Conservation (phyloP, 345 rosid genomes). For the Theobroma cacao region DNA sequence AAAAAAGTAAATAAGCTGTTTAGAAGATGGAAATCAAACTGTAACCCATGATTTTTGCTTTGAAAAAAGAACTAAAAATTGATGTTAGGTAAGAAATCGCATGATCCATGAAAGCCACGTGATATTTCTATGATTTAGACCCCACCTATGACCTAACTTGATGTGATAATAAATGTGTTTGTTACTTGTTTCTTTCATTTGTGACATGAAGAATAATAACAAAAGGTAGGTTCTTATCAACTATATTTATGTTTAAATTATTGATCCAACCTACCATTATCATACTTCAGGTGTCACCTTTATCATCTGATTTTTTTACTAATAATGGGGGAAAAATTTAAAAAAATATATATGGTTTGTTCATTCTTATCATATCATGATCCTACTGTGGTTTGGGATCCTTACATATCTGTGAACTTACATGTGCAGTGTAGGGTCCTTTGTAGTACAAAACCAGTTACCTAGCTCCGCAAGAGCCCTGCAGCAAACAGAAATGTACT, state of each 20-base stretch:
- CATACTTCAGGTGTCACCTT: background rate
- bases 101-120: background rate
- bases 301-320: too few species aligned
- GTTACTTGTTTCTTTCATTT: background rate
- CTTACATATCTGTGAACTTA: background rate
- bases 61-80: too few species aligned
- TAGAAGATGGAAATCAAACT: too few species aligned
- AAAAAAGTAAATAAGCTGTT: too few species aligned
- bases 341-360: too few species aligned
- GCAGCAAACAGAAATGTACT: background rate
- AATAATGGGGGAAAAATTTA: too few species aligned
- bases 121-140: background rate
- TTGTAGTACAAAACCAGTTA: background rate
- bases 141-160: background rate
- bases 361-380: too few species aligned
- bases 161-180: too few species aligned
- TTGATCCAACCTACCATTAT: background rate
- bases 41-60: too few species aligned
- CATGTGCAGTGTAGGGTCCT: background rate
- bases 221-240: background rate
- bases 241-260: background rate
- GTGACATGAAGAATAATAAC: background rate
- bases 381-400: too few species aligned
- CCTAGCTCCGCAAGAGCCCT: background rate
- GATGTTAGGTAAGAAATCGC: too few species aligned